Percentiles rank a stretch among this genome's conserved stretches.
These are phyloP conservation scores for Lactarius pseudohatsudake DNA, from an alignment of 768 basidiomycete genomes.

Conservation along the genomic window DNA sequence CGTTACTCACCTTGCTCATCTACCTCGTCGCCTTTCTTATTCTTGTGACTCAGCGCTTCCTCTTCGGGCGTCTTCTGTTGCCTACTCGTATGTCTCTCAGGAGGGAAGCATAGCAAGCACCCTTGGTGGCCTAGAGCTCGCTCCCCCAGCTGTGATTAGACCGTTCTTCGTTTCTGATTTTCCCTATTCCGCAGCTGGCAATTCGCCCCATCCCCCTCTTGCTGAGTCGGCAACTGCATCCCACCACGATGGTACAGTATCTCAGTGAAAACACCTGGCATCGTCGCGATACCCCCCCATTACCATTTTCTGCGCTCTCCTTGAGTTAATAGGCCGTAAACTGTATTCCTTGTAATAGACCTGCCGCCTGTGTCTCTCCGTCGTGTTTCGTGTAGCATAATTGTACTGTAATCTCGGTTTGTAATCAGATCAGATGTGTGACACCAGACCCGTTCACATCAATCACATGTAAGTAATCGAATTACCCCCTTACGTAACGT, in stretches of 20 bases:
- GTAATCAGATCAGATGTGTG: conserved; percentile 15
- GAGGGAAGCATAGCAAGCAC: conserved; percentile 21
- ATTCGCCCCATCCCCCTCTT: conserved; percentile 11
- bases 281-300: conserved; percentile 19
- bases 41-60: conserved; percentile 10
- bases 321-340: conserved; percentile 6
- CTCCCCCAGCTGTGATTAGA: conserved; percentile 27
- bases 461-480: neutral
- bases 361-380: conserved; percentile 5
- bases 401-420: conserved; percentile 26
- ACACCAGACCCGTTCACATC: neutral
- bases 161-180: conserved; percentile 22
- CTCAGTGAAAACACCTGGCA: conserved; percentile 11
- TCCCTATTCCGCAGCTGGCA: conserved; percentile 5
- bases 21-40: conserved; percentile 28
- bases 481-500: conserved; percentile 10
- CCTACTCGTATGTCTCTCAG: conserved; percentile 12
- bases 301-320: conserved; percentile 5
- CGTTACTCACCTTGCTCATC: conserved; percentile 10
- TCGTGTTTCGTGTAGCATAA: conserved; percentile 17
- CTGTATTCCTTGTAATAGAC: conserved; percentile 10
- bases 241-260: conserved; percentile 10
- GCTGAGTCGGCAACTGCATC: neutral
- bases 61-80: conserved; percentile 13
- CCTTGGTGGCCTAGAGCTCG: conserved; percentile 22